Percentiles rank a stretch among this genome's conserved stretches.
Evolutionary conservation across 139 green algal genomes (phyloP).

Genomic region (Tetradesmus obliquus): DNA sequence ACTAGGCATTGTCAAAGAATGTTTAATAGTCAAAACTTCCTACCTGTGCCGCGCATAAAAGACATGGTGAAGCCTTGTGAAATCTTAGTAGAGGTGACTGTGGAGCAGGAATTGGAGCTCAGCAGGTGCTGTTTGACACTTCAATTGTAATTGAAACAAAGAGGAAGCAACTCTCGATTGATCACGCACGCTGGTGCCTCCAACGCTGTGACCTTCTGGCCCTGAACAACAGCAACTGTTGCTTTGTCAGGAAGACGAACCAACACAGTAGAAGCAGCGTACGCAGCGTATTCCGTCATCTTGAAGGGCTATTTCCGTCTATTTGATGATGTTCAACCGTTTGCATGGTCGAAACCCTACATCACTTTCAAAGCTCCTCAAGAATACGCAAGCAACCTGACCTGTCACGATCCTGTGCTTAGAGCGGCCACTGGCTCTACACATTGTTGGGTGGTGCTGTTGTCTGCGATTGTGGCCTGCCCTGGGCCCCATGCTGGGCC

Average conservation of each 20-base stretch:
- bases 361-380: not conserved
- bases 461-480: not conserved
- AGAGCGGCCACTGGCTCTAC: not conserved
- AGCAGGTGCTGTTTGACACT: not conserved
- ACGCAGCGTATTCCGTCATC: not conserved
- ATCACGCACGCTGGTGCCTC: not conserved
- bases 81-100: not conserved
- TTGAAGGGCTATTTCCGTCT: not conserved
- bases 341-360: not conserved
- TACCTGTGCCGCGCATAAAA: slow-evolving; percentile 43
- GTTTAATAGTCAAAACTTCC: not conserved
- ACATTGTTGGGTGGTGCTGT: not conserved
- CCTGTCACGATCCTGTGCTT: not conserved
- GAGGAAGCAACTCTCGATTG: not conserved
- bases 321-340: not conserved
- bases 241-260: slow-evolving; percentile 5
- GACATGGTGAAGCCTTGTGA: slow-evolving; percentile 28
- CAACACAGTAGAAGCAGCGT: not conserved
- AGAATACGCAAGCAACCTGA: not conserved
- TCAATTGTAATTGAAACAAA: not conserved
- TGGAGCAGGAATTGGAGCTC: not conserved
- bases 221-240: slow-evolving; percentile 2
- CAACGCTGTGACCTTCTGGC: not conserved
- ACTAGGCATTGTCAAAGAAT: not conserved
- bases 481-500: not conserved